Conservation (phyloP, 73 alveolate species). For the Tetrahymena elliotti region DNA sequence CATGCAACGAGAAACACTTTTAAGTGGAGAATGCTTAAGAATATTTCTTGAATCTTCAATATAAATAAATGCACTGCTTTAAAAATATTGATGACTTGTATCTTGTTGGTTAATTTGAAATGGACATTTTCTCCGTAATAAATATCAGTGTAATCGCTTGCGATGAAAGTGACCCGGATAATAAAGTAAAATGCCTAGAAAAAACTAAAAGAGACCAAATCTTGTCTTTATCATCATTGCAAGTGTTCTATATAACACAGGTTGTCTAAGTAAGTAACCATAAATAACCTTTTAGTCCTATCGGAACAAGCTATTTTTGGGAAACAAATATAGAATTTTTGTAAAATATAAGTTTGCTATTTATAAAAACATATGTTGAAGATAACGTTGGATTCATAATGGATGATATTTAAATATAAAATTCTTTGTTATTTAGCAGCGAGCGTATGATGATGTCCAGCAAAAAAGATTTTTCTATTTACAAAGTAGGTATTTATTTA, state of each 20-base stretch:
- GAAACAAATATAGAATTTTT: background rate
- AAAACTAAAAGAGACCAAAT: background rate
- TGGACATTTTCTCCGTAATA: background rate
- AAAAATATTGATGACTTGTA: background rate
- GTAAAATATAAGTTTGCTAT: background rate
- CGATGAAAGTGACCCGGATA: background rate
- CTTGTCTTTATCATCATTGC: background rate
- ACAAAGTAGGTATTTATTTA: background rate
- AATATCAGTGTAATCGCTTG: background rate
- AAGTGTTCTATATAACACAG: background rate
- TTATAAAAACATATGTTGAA: background rate
- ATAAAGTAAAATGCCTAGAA: background rate
- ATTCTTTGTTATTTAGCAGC: background rate
- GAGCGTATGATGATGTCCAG: background rate
- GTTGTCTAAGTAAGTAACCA: background rate
- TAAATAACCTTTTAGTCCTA: background rate
- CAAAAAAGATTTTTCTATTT: background rate
- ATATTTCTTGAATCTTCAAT: background rate
- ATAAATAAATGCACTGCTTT: background rate
- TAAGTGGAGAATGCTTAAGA: background rate
- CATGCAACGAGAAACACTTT: background rate
- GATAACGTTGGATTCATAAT: background rate
- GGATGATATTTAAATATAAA: background rate
- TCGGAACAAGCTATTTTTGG: background rate
- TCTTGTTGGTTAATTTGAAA: background rate